Evolutionary conservation across 1,284 basidiomycete species (phyloP), one percentile per base, ranked within the genome.

Genomic region (Pseudozyma thailandica): DNA sequence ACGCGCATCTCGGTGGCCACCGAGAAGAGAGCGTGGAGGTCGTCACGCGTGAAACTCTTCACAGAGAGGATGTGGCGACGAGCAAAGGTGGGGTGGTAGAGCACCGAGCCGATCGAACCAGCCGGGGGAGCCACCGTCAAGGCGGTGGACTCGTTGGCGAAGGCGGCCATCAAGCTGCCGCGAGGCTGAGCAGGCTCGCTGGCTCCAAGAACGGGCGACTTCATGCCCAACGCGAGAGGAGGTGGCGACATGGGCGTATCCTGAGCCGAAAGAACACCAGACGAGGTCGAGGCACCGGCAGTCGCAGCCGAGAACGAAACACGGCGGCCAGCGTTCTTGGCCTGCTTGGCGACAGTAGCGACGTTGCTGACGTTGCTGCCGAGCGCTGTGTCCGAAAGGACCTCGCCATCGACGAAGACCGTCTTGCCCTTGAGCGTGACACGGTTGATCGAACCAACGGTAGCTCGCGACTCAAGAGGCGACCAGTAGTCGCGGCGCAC

Each of bases 1-100:
- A 92, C 87, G 51, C 93, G 90, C 93, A 99, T 95, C 85, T 98
- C 96, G 77, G 93, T 91, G 2, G 96, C 95, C 45, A 98, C 86
- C 58, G 92, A 90, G 86, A 98, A 99, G 39, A 99, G 88, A 62
- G 92, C 91, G 83, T 98, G 92, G 56, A 98, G 87, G 79, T 99
- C 95, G 45, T 90, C 89, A 65, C 93, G 90, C 39, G 87, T 89
- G 84, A 98, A 95, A 81, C 97, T 94, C 83, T 93, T 94, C 72
- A 98, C 94, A 0, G 92, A 90, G 16, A 98, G 88, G 65, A 98
- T 94, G 84, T 98, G 93, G 48, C 93, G 90, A 57, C 93, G 72
- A n/a, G 74, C 61, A 44, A 82, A 81, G 85, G 88, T 92, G 90
- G 23, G 91, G 87, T 6, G 77, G 68, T 72, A 79, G 41, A 76